Evolutionary conservation across 148 eudicot genomes (phyloP), one percentile per base, ranked within the genome.

Genomic region (Cornus suecica): DNA sequence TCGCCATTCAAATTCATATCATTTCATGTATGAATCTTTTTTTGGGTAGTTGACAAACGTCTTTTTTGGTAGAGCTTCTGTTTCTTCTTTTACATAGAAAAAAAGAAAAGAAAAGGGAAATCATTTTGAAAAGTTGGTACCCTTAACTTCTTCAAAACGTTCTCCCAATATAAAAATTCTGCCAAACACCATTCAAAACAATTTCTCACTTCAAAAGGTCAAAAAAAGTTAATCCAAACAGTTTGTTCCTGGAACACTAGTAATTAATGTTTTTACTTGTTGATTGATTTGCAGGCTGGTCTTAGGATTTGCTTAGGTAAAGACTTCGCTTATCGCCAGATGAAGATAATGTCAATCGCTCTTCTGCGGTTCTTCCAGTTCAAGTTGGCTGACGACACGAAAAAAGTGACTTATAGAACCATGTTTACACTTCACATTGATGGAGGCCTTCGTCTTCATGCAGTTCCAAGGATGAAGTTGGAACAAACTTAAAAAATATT

Each of bases 281-380:
- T 25, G 26, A 20, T 16, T 18, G 22, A 25, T 69, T 70, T 73
- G 48, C 84, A 93, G 95, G 97, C 90, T 6, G 95, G 97, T 29
- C 93, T 93, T 23, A 73, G 96, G 62, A 88, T 81, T 27, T 91
- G 98, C 74, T 75, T 91, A 26, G 96, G 96, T 30, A 91, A 80
- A 77, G 96, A 93, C 51, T 91, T 93, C n/a, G 96, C 96, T 42
- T 91, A 91, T 73, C 88, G 91, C 26, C 98, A 93, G 10, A 93
- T 93, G 94, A 93, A 91, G 90, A 93, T 89, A 24, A 78, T 89
- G 41, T 81, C 92, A 29, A 76, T 83, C 0, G 83, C 90, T 24
- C 87, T 90, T 28, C 76, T 90, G 41, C 69, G 68, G 41, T 84
- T 77, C 73, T 90, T 92, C 75, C 75, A 81, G 68, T 92, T 89